Evolutionary conservation across 345 rosid species (phyloP), one percentile per base, ranked within the genome.

Genomic region (Geranium brycei): DNA sequence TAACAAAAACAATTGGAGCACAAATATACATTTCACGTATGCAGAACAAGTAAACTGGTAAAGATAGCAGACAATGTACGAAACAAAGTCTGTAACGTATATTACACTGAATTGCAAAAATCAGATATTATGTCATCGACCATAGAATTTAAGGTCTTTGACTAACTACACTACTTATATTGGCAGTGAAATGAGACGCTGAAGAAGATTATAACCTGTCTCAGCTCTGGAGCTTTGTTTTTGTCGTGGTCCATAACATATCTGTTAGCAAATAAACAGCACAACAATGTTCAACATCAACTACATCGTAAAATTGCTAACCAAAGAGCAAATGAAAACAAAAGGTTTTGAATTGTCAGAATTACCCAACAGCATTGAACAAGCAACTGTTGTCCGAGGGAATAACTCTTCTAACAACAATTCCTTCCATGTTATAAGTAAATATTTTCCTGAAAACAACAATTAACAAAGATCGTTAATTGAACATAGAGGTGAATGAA

Each of bases 381-480:
- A 93, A 90, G 70, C 99, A 93, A 77, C 96, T 90, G 81, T 93
- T 93, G 64, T 93, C 97, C 2, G 99, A 90, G 58, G 96, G 96
- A 69, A 93, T 93, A 35, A 93, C 89, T 72, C 99, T 85, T 75
- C 99, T 86, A 73, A 79, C 75, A 31, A 88, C 41, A 64, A 73
- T 68, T 62, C 95, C 97, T 66, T 90, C 99, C 86, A 82, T 82
- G 60, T n/a, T 69, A 35, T 16, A 32, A 47, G 31, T 17, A 7
- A 59, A 71, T 51, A 64, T 30, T 31, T 60, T 64, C 71, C 78
- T 72, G 63, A 56, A 71, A 59, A 60, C 41, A 57, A 60, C 31
- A 35, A 35, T 35, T 35, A 35, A 35, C 41, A 35, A 35, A 35
- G 41, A 35, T 35, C 2, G 41, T 4, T 35, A 35, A 35, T 35